phyloP scores from a whole-genome alignment of 352 stramenopile species.

The Phytophthora meadii region DNA sequence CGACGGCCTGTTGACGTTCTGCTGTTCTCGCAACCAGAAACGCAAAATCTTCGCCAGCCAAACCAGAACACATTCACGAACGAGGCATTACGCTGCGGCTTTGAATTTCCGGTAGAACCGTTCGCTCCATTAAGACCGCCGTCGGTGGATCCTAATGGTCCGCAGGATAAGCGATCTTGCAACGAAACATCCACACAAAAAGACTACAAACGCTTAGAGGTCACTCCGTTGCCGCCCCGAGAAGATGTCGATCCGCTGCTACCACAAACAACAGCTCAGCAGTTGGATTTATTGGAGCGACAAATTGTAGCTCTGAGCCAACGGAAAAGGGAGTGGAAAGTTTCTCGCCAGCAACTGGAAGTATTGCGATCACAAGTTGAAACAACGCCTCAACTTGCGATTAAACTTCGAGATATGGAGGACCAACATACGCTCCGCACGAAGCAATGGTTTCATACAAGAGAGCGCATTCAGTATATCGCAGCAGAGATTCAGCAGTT shows the following conservation, averaged over 20 bases:
- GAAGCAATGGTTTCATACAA: constrained; percentile 39
- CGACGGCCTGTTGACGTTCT: constrained; percentile 43
- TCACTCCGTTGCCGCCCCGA: neutral
- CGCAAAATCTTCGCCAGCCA: neutral
- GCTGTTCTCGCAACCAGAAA: constrained; percentile 13
- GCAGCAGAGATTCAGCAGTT: constrained; percentile 34
- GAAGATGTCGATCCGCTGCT: constrained; percentile 3
- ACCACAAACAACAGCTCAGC: constrained; percentile 17
- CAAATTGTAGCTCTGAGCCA: constrained; percentile 29
- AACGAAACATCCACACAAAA: neutral
- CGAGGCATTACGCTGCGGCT: constrained; percentile 35
- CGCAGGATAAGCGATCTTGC: neutral
- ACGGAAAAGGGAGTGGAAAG: constrained; percentile 41
- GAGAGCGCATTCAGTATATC: constrained; percentile 28
- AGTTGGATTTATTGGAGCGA: constrained; percentile 40
- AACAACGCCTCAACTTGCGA: constrained; percentile 13
- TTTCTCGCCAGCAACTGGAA: constrained; percentile 36
- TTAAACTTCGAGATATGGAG: constrained; percentile 28
- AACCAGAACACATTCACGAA: constrained; percentile 4
- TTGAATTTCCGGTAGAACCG: constrained; percentile 33
- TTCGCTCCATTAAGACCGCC: constrained; percentile 17
- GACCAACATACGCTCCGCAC: constrained; percentile 21
- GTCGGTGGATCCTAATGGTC: neutral
- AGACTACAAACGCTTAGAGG: neutral
- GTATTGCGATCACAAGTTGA: constrained; percentile 18